Base-by-base conservation (phyloP, 192 early-diverging fungal genomes). In the Gigaspora rosea region DNA sequence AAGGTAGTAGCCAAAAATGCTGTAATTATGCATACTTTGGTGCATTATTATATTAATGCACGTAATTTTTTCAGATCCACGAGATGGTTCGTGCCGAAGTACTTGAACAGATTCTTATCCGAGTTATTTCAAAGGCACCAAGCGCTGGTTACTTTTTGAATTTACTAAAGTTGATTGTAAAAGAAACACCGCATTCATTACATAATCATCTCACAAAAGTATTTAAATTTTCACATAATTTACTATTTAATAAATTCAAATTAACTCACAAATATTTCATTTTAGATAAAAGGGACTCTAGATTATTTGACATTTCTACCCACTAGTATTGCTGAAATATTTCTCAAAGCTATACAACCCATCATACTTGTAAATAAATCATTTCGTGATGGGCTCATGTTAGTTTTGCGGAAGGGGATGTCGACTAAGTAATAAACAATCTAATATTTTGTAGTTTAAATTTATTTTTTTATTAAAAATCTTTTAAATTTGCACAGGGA, bases 351-450 rank as follows among this genome's bases (percentile, higher is more conserved):
- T 8, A 72, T 89, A 22, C 82, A 86, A 75, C 90, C 90, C 9
- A 62, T 92, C 3, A 72, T 89, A 18, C 78, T 85, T 32, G 66
- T 78, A 3, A 87, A 92, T 36, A 36, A 82, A n/a, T 80, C 83
- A 33, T 85, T 91, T 71, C 83, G 90, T 33, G 82, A 89, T 22
- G 86, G 88, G 11, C 78, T 94, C 65, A 84, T 92, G 52, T 78
- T 94, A 7, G 86, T 94, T 18, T 78, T 94, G 72, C 85, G 91
- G 62, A 94, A 94, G 64, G 84, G 87, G 2, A 75, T 94, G 71
- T 91, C 92, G 78, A 85, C 91, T 48, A 88, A 84, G 88, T 87
- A 86, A 46, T 71, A 51, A 41, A 13, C 41, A 32, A 10, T 62
- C 3, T 64, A 16, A 4, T 10, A 57, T 3, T 36, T 52, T 54